phyloP scores from a whole-genome alignment of 2,329 filamentous ascomycete species.

The Colletotrichum phormii region DNA sequence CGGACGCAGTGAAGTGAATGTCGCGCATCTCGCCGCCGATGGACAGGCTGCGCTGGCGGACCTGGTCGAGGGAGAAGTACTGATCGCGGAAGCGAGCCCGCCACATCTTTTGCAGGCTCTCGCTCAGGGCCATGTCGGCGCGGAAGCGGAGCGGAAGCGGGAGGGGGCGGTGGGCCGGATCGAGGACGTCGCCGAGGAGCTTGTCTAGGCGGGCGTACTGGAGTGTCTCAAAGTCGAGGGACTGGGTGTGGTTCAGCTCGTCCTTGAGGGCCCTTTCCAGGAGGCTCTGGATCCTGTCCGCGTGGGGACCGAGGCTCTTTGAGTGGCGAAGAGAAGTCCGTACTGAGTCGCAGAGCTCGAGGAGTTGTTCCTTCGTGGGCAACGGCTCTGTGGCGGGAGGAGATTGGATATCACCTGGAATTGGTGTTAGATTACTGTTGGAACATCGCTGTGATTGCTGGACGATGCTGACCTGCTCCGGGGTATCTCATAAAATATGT shows the following conservation, averaged over 20 bases:
- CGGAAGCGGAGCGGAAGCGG: conserved; percentile 46
- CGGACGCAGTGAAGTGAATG: conserved; percentile 51
- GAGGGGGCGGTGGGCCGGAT: conserved; percentile 43
- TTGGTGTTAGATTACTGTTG: neutral
- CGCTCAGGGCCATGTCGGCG: conserved; percentile 50
- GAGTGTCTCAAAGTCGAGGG: conserved; percentile 54
- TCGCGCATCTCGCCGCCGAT: conserved; percentile 53
- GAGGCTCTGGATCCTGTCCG: conserved; percentile 52
- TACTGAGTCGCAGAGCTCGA: conserved; percentile 56
- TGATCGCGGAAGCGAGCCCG: conserved; percentile 55
- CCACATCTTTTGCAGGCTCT: conserved; percentile 57
- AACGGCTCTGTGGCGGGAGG: conserved; percentile 12
- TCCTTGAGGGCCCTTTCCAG: conserved; percentile 52
- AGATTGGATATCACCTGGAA: conserved; percentile 8
- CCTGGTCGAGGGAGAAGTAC: conserved; percentile 59
- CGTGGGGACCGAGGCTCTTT: conserved; percentile 46
- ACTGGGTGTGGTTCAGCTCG: conserved; percentile 48
- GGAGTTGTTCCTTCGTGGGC: conserved; percentile 39
- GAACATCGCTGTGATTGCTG: neutral
- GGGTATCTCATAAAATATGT: conserved; percentile 28
- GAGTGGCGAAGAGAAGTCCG: conserved; percentile 49
- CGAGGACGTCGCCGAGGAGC: conserved; percentile 53
- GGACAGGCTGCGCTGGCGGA: conserved; percentile 50
- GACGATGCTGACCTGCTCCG: conserved; percentile 28
- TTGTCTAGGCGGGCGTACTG: conserved; percentile 55